Conservation (phyloP, 176 grass and related monocot species). For the Chloris gayana region DNA sequence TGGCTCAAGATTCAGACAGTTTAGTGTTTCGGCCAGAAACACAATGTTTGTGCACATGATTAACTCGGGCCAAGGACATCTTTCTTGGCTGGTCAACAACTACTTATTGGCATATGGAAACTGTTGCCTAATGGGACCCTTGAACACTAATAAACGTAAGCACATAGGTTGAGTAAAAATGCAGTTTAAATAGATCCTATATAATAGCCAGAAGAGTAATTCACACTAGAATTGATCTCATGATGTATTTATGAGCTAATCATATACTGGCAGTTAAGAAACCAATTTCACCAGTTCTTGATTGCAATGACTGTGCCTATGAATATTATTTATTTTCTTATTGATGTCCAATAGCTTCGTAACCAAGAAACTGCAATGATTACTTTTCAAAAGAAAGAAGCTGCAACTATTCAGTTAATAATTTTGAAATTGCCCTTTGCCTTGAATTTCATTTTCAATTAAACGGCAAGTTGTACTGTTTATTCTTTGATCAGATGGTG, state of each 20-base stretch:
- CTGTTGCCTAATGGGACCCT: constrained; percentile 3
- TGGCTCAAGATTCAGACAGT: neutral
- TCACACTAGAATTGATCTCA: neutral
- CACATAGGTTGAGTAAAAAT: neutral
- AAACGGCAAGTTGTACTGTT: constrained; percentile 17
- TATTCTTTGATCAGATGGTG: constrained; percentile 53
- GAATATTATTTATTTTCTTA: neutral
- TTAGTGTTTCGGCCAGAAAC: constrained; percentile 7
- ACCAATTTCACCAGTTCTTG: neutral
- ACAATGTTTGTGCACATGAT: constrained; percentile 7
- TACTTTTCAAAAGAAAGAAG: neutral
- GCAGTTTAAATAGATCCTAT: neutral
- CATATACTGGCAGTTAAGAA: neutral
- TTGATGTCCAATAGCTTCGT: neutral
- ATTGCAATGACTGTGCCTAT: neutral
- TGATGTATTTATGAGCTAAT: constrained; percentile 19
- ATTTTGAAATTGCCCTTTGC: constrained; percentile 9
- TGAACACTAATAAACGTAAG: neutral
- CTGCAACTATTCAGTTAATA: neutral
- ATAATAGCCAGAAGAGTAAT: neutral
- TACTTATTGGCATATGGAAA: constrained; percentile 18
- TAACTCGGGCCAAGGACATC: neutral
- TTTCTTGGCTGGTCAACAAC: neutral
- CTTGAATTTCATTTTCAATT: constrained; percentile 13
- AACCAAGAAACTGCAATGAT: neutral